phyloP scores from a whole-genome alignment of 441 rosid genomes.

The Theobroma grandiflorum region DNA sequence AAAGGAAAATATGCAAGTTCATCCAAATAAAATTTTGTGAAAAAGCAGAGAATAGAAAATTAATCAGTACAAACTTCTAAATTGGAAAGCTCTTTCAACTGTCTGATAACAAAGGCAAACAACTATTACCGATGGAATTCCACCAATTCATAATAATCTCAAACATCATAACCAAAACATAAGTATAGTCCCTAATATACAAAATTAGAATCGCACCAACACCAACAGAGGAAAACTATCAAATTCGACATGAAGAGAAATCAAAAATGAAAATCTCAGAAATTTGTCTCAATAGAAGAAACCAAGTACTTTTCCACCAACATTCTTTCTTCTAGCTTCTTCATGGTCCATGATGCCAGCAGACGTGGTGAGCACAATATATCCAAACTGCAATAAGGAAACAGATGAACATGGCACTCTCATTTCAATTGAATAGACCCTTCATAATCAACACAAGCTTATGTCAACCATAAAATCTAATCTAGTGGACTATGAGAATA shows the following conservation, averaged over 20 bases:
- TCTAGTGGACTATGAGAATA: not conserved
- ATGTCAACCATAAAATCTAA: not conserved
- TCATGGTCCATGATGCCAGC: constrained; percentile 85
- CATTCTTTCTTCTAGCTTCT: constrained; percentile 82
- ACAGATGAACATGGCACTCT: not conserved
- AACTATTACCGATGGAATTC: not conserved
- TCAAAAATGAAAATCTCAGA: constrained; percentile 2
- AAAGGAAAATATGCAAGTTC: not conserved
- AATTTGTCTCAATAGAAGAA: constrained; percentile 54
- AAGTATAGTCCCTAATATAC: not conserved
- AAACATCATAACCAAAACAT: not conserved
- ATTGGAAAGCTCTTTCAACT: not conserved
- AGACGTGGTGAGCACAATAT: constrained; percentile 72
- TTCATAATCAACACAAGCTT: not conserved
- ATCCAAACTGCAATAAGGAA: constrained; percentile 57
- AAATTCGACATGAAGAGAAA: constrained; percentile 6
- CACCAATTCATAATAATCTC: not conserved
- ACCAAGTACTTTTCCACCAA: constrained; percentile 76
- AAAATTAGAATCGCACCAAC: not conserved
- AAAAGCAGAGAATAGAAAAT: not conserved
- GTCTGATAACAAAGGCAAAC: not conserved
- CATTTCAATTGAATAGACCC: not conserved
- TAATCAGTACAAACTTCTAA: not conserved
- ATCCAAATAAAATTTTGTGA: not conserved
- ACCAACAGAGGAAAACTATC: not conserved